These are phyloP conservation scores for Aspergillus carbonarius DNA, from an alignment of 2,329 filamentous ascomycete genomes.

Conservation along the genomic window DNA sequence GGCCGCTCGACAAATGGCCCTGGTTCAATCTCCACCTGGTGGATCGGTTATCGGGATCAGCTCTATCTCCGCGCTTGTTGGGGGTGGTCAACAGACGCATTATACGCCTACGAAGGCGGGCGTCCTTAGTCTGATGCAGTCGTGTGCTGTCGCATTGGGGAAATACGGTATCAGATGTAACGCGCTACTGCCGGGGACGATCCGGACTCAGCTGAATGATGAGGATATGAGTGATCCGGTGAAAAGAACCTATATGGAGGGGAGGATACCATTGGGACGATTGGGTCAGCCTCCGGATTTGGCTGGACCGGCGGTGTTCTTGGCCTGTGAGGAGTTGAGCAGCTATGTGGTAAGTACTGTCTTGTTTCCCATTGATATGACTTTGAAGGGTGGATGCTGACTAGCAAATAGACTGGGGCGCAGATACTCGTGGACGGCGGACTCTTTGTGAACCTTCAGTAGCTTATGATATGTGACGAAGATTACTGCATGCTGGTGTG, in stretches of 20 bases:
- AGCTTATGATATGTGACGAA: not conserved
- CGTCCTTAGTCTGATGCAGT: conserved; percentile 78
- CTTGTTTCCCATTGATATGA: not conserved
- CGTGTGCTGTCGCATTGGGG: conserved; percentile 74
- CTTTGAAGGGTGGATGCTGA: not conserved
- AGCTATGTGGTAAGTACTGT: conserved; percentile 62
- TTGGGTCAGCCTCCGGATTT: conserved; percentile 72
- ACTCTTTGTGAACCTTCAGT: conserved; percentile 85
- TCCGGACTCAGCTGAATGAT: conserved; percentile 81
- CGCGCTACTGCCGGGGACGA: conserved; percentile 77
- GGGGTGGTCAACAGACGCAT: conserved; percentile 75
- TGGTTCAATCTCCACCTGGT: conserved; percentile 66
- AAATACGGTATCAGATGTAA: conserved; percentile 77
- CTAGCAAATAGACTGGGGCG: conserved; percentile 61
- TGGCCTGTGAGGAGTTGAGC: conserved; percentile 76
- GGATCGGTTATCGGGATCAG: conserved; percentile 67
- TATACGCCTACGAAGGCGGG: conserved; percentile 90
- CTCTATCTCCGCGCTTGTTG: conserved; percentile 48
- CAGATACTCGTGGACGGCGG: conserved; percentile 86
- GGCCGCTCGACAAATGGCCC: conserved; percentile 78
- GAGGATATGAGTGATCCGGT: conserved; percentile 70
- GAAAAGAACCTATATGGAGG: conserved; percentile 78
- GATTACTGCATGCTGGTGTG: not conserved
- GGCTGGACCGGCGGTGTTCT: conserved; percentile 79
- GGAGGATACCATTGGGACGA: conserved; percentile 73